A percentile compares a stretch with the other conserved stretches of the same genome.
Conservation (phyloP, 371 early-diverging fungal species). For the Paraphysoderma sedebokerense region DNA sequence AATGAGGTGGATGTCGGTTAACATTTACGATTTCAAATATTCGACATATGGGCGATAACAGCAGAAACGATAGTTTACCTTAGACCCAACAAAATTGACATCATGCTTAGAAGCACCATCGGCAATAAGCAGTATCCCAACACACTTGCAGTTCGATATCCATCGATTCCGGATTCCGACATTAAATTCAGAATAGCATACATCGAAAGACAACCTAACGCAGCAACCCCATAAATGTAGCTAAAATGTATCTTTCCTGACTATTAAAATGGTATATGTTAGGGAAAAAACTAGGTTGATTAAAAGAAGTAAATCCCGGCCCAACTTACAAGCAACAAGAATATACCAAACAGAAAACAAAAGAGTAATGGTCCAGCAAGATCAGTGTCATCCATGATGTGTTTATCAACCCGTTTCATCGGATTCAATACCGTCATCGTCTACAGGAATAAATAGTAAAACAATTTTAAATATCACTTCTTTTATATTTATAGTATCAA, state of each 20-base stretch:
- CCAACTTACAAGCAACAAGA: constrained; percentile 48
- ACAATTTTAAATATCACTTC: neutral
- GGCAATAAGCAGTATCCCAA: constrained; percentile 93
- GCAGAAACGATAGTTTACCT: constrained; percentile 17
- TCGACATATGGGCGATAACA: neutral
- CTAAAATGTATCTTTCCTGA: constrained; percentile 90
- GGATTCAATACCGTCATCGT: constrained; percentile 81
- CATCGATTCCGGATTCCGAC: constrained; percentile 75
- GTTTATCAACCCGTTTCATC: constrained; percentile 60
- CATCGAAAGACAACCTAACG: constrained; percentile 72
- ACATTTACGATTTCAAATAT: constrained; percentile 1
- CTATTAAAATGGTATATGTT: constrained; percentile 13
- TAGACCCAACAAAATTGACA: constrained; percentile 22
- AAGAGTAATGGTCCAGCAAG: constrained; percentile 87
- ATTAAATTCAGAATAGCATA: constrained; percentile 83
- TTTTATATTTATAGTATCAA: constrained; percentile 5
- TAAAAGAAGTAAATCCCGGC: neutral
- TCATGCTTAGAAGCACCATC: constrained; percentile 65
- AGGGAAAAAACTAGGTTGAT: neutral
- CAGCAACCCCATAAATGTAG: constrained; percentile 89
- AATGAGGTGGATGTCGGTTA: neutral
- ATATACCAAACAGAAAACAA: constrained; percentile 73
- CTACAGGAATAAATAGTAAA: constrained; percentile 11
- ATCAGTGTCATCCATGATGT: constrained; percentile 89
- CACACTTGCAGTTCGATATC: constrained; percentile 77